Percentiles rank a stretch among this genome's conserved stretches.
These are phyloP conservation scores for Aspergillus sparsus DNA, from an alignment of 495 filamentous ascomycete species.

Conservation along the genomic window DNA sequence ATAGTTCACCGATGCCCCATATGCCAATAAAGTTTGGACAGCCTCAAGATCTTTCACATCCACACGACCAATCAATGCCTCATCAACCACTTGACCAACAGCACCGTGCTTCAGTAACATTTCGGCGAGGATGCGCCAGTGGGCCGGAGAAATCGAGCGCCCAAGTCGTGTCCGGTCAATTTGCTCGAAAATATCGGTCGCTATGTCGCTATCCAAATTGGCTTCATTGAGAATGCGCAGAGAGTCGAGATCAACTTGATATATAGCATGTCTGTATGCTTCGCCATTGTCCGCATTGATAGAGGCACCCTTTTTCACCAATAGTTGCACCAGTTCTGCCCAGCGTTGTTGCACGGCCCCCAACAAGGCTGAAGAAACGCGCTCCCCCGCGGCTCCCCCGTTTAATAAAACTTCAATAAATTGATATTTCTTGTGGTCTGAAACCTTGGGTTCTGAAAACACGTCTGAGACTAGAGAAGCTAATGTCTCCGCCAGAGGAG, in stretches of 20 bases:
- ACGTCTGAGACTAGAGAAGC: conserved; percentile 13
- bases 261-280: conserved; percentile 13
- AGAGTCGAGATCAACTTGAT: conserved; percentile 11
- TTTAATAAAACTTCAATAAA: conserved; percentile 14
- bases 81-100: neutral
- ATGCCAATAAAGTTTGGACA: conserved; percentile 4
- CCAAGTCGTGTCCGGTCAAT: conserved; percentile 7
- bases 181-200: conserved; percentile 12
- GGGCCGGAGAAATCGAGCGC: neutral
- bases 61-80: conserved; percentile 14
- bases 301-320: conserved; percentile 15
- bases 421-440: conserved; percentile 8
- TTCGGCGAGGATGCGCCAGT: conserved; percentile 13
- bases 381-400: conserved; percentile 10
- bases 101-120: conserved; percentile 13
- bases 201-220: conserved; percentile 1
- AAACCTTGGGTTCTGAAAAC: conserved; percentile 11
- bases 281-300: conserved; percentile 13
- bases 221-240: conserved; percentile 7
- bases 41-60: conserved; percentile 6
- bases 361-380: neutral
- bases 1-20: conserved; percentile 13
- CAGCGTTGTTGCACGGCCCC: neutral
- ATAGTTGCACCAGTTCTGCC: conserved; percentile 7
- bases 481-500: conserved; percentile 6